Base-by-base conservation (phyloP, 495 filamentous ascomycete genomes). In the Saxophila tyrrhenica region DNA sequence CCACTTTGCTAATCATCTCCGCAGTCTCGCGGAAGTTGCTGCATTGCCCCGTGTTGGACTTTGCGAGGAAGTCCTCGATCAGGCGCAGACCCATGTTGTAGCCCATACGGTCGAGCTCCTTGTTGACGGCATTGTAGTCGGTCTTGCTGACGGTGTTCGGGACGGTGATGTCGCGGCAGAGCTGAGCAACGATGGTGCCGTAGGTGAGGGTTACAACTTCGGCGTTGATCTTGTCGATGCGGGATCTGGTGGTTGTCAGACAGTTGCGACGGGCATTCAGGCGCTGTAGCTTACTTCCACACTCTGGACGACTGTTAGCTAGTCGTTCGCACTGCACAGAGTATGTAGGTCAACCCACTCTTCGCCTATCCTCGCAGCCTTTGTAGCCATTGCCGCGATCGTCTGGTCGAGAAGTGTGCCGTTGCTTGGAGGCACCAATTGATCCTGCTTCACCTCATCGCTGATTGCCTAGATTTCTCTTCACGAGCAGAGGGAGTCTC, bases 171-270 rank as follows among this genome's bases (percentile, higher is more conserved):
- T 98, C 92, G 67, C 91, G 89, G 72, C 89, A 95, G 50, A 98
- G 77, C 69, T 97, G 92, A 39, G 88, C 85, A 51, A 98, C 92
- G 61, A 98, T 95, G 15, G 94, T 96, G 56, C 92, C 92, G 66
- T 98, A 98, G 39, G 92, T 98, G 64, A 98, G 78, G 54, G 91
- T 95, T 20, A 98, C 92, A 59, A 98, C 77, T 70, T 98, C 92
- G 47, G 92, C 87, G 71, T 95, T 84, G 68, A 85, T 78, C 65
- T 85, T 85, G 64, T 85, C 82, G 55, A 84, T 71, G 56, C 83
- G 75, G 59, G 81, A 83, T 68, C 80, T 84, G 56, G 15, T 59
- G 7, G 41, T 7, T 8, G 41, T 21, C 13, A 35, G 29, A 35
- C 13, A 35, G n/a, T n/a, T n/a, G n/a, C n/a, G n/a, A n/a, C n/a